These are phyloP conservation scores for Astraeus odoratus DNA, from an alignment of 768 basidiomycete species.

Conservation along the genomic window DNA sequence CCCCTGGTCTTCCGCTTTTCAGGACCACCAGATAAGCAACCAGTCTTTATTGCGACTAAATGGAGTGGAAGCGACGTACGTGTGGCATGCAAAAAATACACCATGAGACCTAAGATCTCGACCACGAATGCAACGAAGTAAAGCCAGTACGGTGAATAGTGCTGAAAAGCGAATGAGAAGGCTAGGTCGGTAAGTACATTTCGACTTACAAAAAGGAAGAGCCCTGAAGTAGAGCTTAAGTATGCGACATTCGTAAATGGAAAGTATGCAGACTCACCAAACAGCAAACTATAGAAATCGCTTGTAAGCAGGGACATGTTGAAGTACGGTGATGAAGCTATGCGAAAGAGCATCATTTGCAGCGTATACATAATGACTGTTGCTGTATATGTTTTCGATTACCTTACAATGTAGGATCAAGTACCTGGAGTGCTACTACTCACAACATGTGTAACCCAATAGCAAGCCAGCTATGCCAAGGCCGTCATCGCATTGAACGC, in stretches of 20 bases:
- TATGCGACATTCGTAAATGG: background rate
- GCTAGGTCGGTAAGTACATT: background rate
- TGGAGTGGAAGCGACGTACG: conserved; percentile 46
- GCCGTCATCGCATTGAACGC: background rate
- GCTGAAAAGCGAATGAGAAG: conserved; percentile 30
- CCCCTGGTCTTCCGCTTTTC: conserved; percentile 60
- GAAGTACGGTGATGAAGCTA: conserved; percentile 74
- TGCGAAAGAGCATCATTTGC: conserved; percentile 68
- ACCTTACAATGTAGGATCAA: background rate
- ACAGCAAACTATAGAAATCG: conserved; percentile 75
- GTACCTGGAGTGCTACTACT: background rate
- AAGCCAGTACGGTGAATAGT: conserved; percentile 75
- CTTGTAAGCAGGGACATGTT: conserved; percentile 71
- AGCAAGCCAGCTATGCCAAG: conserved; percentile 33
- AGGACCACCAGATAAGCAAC: background rate
- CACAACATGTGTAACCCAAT: conserved; percentile 35
- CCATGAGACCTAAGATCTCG: conserved; percentile 59
- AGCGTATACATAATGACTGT: conserved; percentile 78
- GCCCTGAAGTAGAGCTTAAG: conserved; percentile 1
- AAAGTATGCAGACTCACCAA: conserved; percentile 30
- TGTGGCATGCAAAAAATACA: conserved; percentile 73
- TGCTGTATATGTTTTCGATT: conserved; percentile 28
- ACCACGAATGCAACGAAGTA: conserved; percentile 72
- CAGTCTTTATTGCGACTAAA: background rate
- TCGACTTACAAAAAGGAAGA: conserved; percentile 6